Base-by-base conservation (phyloP, 1,284 basidiomycete species). In the Phylloboletellus chloephorus region DNA sequence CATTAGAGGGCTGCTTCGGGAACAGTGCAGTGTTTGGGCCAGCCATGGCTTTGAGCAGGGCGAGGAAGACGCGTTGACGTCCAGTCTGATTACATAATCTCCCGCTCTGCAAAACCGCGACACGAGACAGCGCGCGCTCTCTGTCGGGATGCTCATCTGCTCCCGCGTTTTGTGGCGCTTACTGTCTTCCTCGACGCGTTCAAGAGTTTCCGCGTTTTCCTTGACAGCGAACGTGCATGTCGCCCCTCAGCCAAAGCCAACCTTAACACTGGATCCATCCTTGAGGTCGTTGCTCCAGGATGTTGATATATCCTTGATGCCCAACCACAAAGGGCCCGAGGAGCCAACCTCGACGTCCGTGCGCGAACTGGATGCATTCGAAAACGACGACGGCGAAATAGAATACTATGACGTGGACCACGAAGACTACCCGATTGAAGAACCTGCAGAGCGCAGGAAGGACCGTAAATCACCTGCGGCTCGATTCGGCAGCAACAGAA, bases 381-480 rank as follows among this genome's bases (percentile, higher is more conserved):
- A 69, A 31, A 52, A 54, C n/a, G 52, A 55, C 4, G 44, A 50
- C 0, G 50, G 52, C 6, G 51, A 56, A 17, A 62, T 64, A 39
- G 47, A 59, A 20, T 51, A 59, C 13, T 25, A 52, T 32, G 47
- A 53, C 29, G 52, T 58, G 21, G 57, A 58, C 30, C 43, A 46
- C 4, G 60, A 58, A 26, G 61, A 49, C 44, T 51, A 40, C 51
- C 39, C 17, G 34, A 41, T 17, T 45, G 60, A 60, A 13, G 62
- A 63, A 5, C 58, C 63, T 13, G 61, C 65, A 23, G 55, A 51
- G 10, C 58, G 50, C 17, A 61, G 65, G 39, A 68, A 71, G 38
- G 67, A 74, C 31, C 66, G 85, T 43, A 84, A 86, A 55, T 89
- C 87, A 16, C 87, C 89, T 37, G 88, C 89, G 20, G 86, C 88